Base-by-base conservation (phyloP, 1,284 basidiomycete genomes). In the Austroboletus novae-zelandiae region DNA sequence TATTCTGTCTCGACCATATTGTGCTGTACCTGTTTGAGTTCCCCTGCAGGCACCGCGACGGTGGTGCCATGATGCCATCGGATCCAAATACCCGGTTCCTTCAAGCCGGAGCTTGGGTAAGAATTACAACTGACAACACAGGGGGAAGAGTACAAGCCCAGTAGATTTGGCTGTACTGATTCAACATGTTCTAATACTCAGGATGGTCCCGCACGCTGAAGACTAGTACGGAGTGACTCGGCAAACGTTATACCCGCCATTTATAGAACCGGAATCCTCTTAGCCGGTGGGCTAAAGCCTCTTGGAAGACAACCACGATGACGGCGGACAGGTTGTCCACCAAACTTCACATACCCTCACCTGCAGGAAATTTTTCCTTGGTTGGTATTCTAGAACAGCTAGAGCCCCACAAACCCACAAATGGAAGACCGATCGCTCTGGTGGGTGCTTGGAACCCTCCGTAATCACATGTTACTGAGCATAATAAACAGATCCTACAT, bases 371-470 rank as follows among this genome's bases (percentile, higher is more conserved):
- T 25, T 74, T 77, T 56, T 66, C 70, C 14, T 75, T 89, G 13
- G 77, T 76, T 29, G 87, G 88, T 2, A 68, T 83, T 17, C 65
- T 90, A 40, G 84, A 89, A 65, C 86, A 86, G 60, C 57, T 82
- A 13, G 72, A 71, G 35, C 74, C 79, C 2, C 67, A 67, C 10
- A 63, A 68, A 56, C 66, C 78, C n/a, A 83, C 79, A 3, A 61
- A 74, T 36, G 84, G 79, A 44, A 74, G 78, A 47, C 81, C 74
- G 63, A 73, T 90, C 52, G 84, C 85, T n/a, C 64, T 90, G 72
- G 87, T 89, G 55, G 42, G 83, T 45, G 41, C 25, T 39, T 23
- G 18, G 9, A 43, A 43, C 31, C n/a, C 20, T 41, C 42, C 31
- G n/a, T 27, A 25, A 48, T 47, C 45, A 42, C 45, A n/a, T 9